Conservation (phyloP, 2,329 filamentous ascomycete species). For the Colletotrichum magnum region DNA sequence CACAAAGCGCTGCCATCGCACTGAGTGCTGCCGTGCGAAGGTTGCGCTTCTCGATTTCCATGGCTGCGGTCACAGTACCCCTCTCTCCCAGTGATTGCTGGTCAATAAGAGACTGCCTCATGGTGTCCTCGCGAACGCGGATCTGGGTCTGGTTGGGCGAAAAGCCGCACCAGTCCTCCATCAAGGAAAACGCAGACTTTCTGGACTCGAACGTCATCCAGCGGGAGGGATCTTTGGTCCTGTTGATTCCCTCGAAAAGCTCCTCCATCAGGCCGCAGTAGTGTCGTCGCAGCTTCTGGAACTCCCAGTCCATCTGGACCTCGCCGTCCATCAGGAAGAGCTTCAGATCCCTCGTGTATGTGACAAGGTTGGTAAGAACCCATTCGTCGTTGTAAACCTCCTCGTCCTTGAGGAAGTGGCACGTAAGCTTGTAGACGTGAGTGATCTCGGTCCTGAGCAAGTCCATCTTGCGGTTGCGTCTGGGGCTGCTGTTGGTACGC, state of each 20-base stretch:
- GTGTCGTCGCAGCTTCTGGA: constrained; percentile 90
- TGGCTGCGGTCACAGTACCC: constrained; percentile 85
- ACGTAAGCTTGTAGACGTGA: constrained; percentile 94
- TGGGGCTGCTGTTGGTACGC: constrained; percentile 85
- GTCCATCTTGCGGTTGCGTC: constrained; percentile 87
- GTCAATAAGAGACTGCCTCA: constrained; percentile 87
- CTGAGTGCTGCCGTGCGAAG: constrained; percentile 91
- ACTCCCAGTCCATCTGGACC: constrained; percentile 94
- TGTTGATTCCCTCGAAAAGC: constrained; percentile 91
- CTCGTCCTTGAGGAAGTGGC: constrained; percentile 85
- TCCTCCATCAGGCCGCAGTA: constrained; percentile 96
- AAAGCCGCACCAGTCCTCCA: constrained; percentile 99
- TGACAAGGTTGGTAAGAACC: constrained; percentile 89
- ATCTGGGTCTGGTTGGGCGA: constrained; percentile 91
- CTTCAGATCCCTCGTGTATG: constrained; percentile 92
- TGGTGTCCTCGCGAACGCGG: constrained; percentile 84
- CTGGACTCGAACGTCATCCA: constrained; percentile 99
- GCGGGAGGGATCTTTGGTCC: constrained; percentile 84
- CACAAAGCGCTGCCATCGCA: constrained; percentile 95
- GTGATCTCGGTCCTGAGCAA: constrained; percentile 93
- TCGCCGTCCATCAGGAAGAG: constrained; percentile 95
- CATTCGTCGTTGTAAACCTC: constrained; percentile 90
- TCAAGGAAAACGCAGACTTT: constrained; percentile 94
- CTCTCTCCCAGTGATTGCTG: constrained; percentile 83
- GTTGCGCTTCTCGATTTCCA: constrained; percentile 97